These are phyloP conservation scores for Marsdenia floribunda DNA, from an alignment of 257 asterid species.

Conservation along the genomic window DNA sequence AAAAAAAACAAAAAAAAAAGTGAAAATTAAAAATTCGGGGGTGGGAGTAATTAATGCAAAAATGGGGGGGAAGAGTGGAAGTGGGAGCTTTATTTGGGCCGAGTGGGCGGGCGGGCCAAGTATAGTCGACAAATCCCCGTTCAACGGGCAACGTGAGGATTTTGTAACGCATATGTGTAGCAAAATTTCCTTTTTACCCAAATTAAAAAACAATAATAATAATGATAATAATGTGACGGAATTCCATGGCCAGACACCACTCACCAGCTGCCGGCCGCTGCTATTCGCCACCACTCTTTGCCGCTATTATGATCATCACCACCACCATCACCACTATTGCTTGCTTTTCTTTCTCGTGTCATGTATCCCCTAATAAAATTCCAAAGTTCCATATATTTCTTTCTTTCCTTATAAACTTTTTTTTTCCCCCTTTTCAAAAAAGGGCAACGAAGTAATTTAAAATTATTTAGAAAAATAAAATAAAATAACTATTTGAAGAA, in stretches of 20 bases:
- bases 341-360: neutral
- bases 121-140: slow-evolving; percentile 28
- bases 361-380: neutral
- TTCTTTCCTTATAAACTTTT: no score
- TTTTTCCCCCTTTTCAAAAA: no score
- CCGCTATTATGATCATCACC: slow-evolving; percentile 9
- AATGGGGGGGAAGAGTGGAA: neutral
- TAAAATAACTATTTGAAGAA: no score
- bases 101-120: slow-evolving; percentile 21
- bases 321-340: neutral
- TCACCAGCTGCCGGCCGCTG: slow-evolving; percentile 15
- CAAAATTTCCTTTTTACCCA: slow-evolving; percentile 12
- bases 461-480: no score
- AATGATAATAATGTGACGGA: neutral
- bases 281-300: slow-evolving; percentile 27
- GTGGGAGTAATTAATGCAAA: neutral
- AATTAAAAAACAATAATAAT: neutral
- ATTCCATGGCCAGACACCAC: slow-evolving; percentile 2
- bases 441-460: no score
- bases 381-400: neutral
- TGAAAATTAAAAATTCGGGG: neutral
- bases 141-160: slow-evolving; percentile 26
- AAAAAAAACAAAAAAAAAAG: neutral
- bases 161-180: slow-evolving; percentile 19
- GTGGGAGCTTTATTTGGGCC: slow-evolving; percentile 9